phyloP scores from a whole-genome alignment of 2,329 filamentous ascomycete genomes.

The Elsinoe ampelina region DNA sequence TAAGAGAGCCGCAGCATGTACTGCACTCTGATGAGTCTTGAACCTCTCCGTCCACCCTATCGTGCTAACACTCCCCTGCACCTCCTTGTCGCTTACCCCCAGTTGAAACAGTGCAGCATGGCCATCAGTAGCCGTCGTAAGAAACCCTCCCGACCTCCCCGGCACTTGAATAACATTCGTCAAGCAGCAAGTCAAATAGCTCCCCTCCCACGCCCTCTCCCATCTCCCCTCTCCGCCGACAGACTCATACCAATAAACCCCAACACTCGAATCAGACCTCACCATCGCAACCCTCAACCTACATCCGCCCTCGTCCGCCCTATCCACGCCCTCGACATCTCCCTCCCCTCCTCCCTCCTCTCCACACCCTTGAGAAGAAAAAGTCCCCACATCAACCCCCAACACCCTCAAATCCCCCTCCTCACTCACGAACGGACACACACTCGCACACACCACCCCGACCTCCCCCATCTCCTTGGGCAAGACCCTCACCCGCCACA shows the following conservation, averaged over 20 bases:
- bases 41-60: constrained; percentile 31
- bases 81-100: neutral
- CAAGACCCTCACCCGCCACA: constrained; percentile 60
- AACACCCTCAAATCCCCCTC: constrained; percentile 30
- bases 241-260: constrained; percentile 13
- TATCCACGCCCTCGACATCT: neutral
- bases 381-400: constrained; percentile 36
- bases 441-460: constrained; percentile 44
- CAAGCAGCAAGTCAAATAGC: constrained; percentile 52
- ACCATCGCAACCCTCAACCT: constrained; percentile 2
- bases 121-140: constrained; percentile 61
- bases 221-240: constrained; percentile 25
- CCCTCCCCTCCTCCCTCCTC: constrained; percentile 12
- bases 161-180: constrained; percentile 48
- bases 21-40: constrained; percentile 67
- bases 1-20: constrained; percentile 49
- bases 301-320: constrained; percentile 14
- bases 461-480: constrained; percentile 39
- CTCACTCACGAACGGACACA: constrained; percentile 41
- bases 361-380: constrained; percentile 34
- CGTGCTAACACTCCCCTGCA: neutral
- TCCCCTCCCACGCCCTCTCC: constrained; percentile 28
- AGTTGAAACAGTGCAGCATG: constrained; percentile 53
- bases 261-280: constrained; percentile 5
- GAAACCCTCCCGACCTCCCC: neutral